Base-by-base conservation (phyloP, 345 rosid species). In the Salix arbutifolia region DNA sequence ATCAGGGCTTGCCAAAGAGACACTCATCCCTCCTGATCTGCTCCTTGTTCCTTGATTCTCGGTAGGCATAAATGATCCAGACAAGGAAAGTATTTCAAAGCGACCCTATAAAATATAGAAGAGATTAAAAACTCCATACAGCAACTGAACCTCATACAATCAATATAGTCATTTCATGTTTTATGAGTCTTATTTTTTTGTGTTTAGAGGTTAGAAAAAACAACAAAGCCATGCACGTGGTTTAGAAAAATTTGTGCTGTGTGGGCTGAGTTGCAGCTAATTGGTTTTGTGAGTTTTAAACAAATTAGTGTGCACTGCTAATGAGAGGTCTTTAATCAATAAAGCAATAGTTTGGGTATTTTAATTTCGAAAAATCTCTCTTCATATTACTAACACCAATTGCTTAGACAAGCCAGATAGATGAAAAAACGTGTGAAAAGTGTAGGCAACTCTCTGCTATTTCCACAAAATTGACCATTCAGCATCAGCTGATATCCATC, bases 1-100 rank as follows among this genome's bases (percentile, higher is more conserved):
- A 50, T 96, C 98, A 0, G 96, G 97, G 78, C 98, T 90, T 4
- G 92, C 93, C 74, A 96, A 81, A 1, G 99, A 96, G 40, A 96
- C 94, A 13, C 97, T 96, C 97, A 96, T 96, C 69, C 99, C 98
- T 46, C 99, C 99, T 1, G 97, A 89, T 79, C 99, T 85, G 88
- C 95, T 90, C 64, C 95, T 88, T 61, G 95, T 86, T 66, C 98
- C 98, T 35, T 92, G 91, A 73, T 71, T 84, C 74, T 94, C 98
- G 13, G 79, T 92, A 35, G 98, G 98, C 97, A 96, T 96, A 86
- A 96, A 96, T 61, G 99, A 96, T 6, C 99, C 99, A 14, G 99
- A 91, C 72, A 96, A 74, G 48, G 99, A 96, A 50, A 96, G 84
- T 81, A 96, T 92, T 85, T 96, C 99, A 74, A 96, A 96, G 71